phyloP scores from a whole-genome alignment of 208 protist genomes.

The Lotmaria passim region DNA sequence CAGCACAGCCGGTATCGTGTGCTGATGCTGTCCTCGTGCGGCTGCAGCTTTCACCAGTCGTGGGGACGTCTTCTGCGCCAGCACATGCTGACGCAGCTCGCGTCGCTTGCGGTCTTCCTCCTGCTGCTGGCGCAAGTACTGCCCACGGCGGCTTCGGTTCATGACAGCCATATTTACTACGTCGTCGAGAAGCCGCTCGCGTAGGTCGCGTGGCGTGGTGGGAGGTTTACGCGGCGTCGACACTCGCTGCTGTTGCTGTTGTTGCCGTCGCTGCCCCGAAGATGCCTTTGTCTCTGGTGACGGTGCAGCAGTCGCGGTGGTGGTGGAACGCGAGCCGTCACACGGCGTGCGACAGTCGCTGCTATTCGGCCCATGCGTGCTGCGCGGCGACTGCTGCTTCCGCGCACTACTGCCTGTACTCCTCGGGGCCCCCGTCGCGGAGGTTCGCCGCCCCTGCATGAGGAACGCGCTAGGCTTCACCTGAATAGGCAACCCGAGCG shows the following conservation, averaged over 20 bases:
- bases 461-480: constrained; percentile 41
- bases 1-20: neutral
- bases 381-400: constrained; percentile 15
- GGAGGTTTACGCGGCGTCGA: neutral
- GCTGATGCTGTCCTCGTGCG: neutral
- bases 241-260: constrained; percentile 1
- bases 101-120: constrained; percentile 29
- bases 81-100: constrained; percentile 23
- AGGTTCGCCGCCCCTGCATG: constrained; percentile 21
- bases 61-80: constrained; percentile 1
- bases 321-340: constrained; percentile 24
- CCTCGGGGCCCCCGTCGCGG: neutral
- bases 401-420: neutral
- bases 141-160: constrained; percentile 23
- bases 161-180: constrained; percentile 32
- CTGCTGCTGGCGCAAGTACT: constrained; percentile 18
- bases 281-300: neutral
- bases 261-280: neutral
- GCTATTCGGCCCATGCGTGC: constrained; percentile 9
- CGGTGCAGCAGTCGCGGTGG: neutral
- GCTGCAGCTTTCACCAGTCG: no score
- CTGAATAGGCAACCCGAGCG: constrained; percentile 29
- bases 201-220: constrained; percentile 17
- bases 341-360: constrained; percentile 19
- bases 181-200: constrained; percentile 36